A percentile compares a stretch with the other conserved stretches of the same genome.
These are phyloP conservation scores for Sporothrix sp. DNA, from an alignment of 2,329 filamentous ascomycete genomes.

Conservation along the genomic window DNA sequence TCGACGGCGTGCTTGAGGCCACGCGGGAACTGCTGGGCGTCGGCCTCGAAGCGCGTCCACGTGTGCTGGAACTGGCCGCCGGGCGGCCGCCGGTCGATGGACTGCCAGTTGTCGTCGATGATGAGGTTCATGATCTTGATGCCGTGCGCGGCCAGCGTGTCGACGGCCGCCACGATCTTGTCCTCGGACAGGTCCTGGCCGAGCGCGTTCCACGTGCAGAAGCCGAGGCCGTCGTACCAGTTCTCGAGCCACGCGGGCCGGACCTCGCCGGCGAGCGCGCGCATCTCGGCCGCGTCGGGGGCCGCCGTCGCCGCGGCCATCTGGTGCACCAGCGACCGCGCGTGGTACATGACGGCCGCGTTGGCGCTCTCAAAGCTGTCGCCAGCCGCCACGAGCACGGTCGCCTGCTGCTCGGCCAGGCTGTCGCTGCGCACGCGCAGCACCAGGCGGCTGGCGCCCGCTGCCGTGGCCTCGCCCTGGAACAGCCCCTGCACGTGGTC, in stretches of 20 bases:
- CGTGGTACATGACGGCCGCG: conserved; percentile 77
- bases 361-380: conserved; percentile 65
- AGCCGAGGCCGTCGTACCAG: conserved; percentile 89
- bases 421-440: conserved; percentile 66
- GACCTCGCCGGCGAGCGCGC: conserved; percentile 38
- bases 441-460: conserved; percentile 48
- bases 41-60: conserved; percentile 82
- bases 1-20: conserved; percentile 65
- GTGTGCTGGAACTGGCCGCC: conserved; percentile 46
- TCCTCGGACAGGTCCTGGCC: conserved; percentile 74
- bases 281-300: conserved; percentile 28
- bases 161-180: conserved; percentile 67
- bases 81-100: conserved; percentile 46
- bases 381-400: conserved; percentile 61
- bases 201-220: conserved; percentile 94
- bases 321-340: conserved; percentile 54
- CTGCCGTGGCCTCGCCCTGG: conserved; percentile 42
- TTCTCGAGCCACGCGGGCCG: conserved; percentile 63
- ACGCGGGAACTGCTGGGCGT: conserved; percentile 64
- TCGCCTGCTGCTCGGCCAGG: conserved; percentile 41
- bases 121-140: conserved; percentile 80
- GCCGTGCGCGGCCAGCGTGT: conserved; percentile 56
- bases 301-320: conserved; percentile 19
- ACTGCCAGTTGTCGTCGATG: conserved; percentile 96
- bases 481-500: conserved; percentile 62